Conservation (phyloP, 2,329 filamentous ascomycete species). For the Aspergillus latus region DNA sequence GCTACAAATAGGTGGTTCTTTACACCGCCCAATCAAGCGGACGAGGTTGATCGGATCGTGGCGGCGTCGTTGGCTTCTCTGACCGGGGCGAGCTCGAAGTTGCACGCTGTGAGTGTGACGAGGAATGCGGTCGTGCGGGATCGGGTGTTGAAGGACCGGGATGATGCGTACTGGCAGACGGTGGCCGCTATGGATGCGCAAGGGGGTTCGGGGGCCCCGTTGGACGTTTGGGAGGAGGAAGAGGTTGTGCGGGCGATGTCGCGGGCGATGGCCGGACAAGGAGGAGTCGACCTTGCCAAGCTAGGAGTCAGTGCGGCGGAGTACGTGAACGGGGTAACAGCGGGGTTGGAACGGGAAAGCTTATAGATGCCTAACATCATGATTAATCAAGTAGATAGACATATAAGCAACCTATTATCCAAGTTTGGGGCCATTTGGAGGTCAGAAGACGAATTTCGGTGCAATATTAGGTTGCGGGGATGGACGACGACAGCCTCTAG, state of each 20-base stretch:
- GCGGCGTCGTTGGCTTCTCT: slow-evolving; percentile 54
- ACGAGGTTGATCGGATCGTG: slow-evolving; percentile 62
- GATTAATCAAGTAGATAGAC: not conserved
- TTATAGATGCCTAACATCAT: not conserved
- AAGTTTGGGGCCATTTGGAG: not conserved
- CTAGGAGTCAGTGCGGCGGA: slow-evolving; percentile 44
- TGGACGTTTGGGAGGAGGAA: slow-evolving; percentile 68
- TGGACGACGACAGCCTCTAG: slow-evolving; percentile 11
- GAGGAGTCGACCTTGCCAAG: slow-evolving; percentile 42
- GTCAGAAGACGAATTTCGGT: slow-evolving; percentile 4
- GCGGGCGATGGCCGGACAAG: slow-evolving; percentile 70
- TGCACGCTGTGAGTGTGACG: slow-evolving; percentile 72
- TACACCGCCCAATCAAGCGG: slow-evolving; percentile 59
- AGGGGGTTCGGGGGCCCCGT: slow-evolving; percentile 53
- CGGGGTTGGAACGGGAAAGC: slow-evolving; percentile 34
- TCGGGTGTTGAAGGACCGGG: slow-evolving; percentile 63
- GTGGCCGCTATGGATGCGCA: slow-evolving; percentile 51
- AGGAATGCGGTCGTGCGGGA: slow-evolving; percentile 79
- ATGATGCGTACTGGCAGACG: slow-evolving; percentile 70
- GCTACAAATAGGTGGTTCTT: slow-evolving; percentile 78
- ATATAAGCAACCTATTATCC: not conserved
- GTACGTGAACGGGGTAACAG: slow-evolving; percentile 46
- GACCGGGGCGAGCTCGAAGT: slow-evolving; percentile 61
- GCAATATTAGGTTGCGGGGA: not conserved
- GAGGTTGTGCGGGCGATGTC: slow-evolving; percentile 64